Base-by-base conservation (phyloP, 1,284 basidiomycete genomes). In the Ceratobasidium papillatum region DNA sequence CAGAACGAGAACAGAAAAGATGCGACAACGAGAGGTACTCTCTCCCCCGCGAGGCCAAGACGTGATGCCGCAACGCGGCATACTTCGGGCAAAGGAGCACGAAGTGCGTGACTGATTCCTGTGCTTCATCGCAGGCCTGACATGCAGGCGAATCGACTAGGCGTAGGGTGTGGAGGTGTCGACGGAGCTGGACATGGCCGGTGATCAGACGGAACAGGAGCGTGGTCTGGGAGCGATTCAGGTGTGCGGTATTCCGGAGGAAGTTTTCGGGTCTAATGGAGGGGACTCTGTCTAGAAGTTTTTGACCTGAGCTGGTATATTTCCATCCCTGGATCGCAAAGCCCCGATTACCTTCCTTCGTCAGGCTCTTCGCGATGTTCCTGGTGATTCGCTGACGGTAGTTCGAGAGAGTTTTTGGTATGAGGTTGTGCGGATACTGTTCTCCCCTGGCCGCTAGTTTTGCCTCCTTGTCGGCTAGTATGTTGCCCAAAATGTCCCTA, bases 201-300 rank as follows among this genome's bases (percentile, higher is more conserved):
- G 64, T 66, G 14, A 41, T 36, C 3, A 66, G 64, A 3, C 49
- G 47, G 32, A 66, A 54, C 9, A 66, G 36, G 30, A 66, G 64
- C 4, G 64, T 66, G 22, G 51, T 22, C 34, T 32, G 47, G 14
- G 47, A 54, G n/a, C 64, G 22, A 8, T 32, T 34, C 7, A 66
- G 51, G n/a, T 3, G 1, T 1, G n/a, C 11, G 2, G 64, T 52
- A 30, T 36, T 11, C 1, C 14, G 1, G 34, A 54, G 27, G 36
- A 66, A 66, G 64, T 66, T 17, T 4, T 47, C 17, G 9, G 61
- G 38, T 5, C 12, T 3, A 14, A 63, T 41, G 61, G 8, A 4
- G 8, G 38, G 61, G 36, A 22, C 5, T 7, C 61, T 3, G 3
- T 4, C 41, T 2, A 27, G 25, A 2, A 36, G 36, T 8, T 47